Evolutionary conservation across 805 yeast species (phyloP).

Genomic region (Wickerhamomyces ciferrii): DNA sequence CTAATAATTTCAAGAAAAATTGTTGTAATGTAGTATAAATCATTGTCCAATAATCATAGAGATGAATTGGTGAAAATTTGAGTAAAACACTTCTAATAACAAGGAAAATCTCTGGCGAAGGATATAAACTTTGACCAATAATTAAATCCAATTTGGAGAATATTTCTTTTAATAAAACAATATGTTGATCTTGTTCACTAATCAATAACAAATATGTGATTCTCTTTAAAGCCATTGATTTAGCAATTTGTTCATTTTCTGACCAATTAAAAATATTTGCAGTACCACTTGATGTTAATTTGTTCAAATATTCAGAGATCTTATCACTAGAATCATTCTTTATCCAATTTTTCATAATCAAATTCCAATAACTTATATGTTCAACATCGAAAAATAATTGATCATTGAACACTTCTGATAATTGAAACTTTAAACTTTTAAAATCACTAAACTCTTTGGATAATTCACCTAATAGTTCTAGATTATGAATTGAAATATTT

Average conservation of each 20-base stretch:
- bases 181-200: constrained; percentile 52
- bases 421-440: constrained; percentile 58
- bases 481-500: constrained; percentile 33
- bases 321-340: constrained; percentile 51
- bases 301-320: constrained; percentile 41
- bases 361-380: constrained; percentile 42
- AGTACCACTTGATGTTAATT: constrained; percentile 40
- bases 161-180: constrained; percentile 42
- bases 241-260: constrained; percentile 57
- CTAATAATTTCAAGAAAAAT: constrained; percentile 36
- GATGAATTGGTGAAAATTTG: constrained; percentile 56
- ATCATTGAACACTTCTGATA: constrained; percentile 65
- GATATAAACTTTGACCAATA: constrained; percentile 21
- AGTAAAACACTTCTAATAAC: constrained; percentile 63
- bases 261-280: constrained; percentile 71
- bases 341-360: constrained; percentile 59
- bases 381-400: constrained; percentile 41
- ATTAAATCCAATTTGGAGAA: constrained; percentile 39
- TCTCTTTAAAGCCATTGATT: constrained; percentile 51
- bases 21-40: constrained; percentile 57
- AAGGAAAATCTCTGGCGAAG: constrained; percentile 41
- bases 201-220: constrained; percentile 59
- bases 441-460: constrained; percentile 24
- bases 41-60: constrained; percentile 65
- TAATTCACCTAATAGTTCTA: constrained; percentile 37